These are phyloP conservation scores for Amanita pseudoporphyria DNA, from an alignment of 768 basidiomycete species.

Conservation along the genomic window DNA sequence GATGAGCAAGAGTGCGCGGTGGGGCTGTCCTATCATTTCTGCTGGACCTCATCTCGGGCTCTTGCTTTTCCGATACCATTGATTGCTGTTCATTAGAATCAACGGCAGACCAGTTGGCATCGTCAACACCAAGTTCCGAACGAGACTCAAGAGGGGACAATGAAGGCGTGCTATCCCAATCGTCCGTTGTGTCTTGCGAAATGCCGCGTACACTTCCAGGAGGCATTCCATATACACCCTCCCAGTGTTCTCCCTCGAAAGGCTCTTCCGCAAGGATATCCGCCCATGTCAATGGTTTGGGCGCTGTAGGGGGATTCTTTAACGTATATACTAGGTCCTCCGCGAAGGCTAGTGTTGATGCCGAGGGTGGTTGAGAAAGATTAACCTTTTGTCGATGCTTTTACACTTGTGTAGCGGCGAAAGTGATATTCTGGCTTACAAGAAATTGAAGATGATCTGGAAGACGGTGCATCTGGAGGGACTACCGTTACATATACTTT, in stretches of 20 bases:
- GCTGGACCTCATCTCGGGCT: neutral
- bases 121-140: conserved; percentile 33
- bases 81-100: neutral
- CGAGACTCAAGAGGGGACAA: conserved; percentile 58
- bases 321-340: conserved; percentile 39
- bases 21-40: conserved; percentile 8
- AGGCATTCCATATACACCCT: conserved; percentile 53
- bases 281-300: conserved; percentile 55
- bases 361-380: conserved; percentile 44
- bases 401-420: neutral
- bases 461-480: conserved; percentile 41
- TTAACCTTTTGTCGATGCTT: conserved; percentile 30
- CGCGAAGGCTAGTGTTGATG: conserved; percentile 42
- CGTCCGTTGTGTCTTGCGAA: conserved; percentile 27
- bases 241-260: conserved; percentile 82
- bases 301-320: conserved; percentile 31
- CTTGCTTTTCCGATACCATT: neutral
- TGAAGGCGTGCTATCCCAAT: conserved; percentile 54
- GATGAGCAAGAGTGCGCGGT: conserved; percentile 32
- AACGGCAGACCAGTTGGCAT: conserved; percentile 19
- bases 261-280: conserved; percentile 78
- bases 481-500: conserved; percentile 3
- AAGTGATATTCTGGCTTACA: conserved; percentile 27
- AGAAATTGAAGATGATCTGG: conserved; percentile 70
- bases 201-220: conserved; percentile 25